Conservation (phyloP, 441 rosid genomes). For the Omphalea diandra region DNA sequence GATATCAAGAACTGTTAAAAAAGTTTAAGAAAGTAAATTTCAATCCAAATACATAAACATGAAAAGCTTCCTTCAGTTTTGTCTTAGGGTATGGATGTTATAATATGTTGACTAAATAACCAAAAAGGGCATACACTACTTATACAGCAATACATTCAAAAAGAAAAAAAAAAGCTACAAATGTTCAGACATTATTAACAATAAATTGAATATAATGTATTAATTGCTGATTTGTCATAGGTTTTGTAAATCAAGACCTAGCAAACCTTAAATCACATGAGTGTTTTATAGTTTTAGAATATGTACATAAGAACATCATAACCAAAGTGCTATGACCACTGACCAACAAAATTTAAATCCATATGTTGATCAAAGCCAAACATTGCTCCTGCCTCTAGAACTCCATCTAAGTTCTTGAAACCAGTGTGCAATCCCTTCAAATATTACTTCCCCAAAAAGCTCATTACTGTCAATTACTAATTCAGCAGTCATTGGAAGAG, state of each 20-base stretch:
- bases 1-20: conserved; percentile 42
- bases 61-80: not conserved
- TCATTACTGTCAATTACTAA: not conserved
- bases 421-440: not conserved
- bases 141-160: not conserved
- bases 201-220: not conserved
- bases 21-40: conserved; percentile 18
- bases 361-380: not conserved
- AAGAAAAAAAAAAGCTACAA: conserved; percentile 8
- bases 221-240: not conserved
- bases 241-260: not conserved
- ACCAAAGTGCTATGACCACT: not conserved
- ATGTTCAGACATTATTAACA: not conserved
- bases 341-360: not conserved
- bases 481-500: not conserved
- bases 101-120: not conserved
- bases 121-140: not conserved
- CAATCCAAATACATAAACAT: conserved; percentile 5
- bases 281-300: not conserved
- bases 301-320: not conserved
- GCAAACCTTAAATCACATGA: not conserved
- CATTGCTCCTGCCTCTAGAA: not conserved
- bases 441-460: no score
- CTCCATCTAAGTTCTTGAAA: not conserved
- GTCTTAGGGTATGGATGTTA: not conserved